Base-by-base conservation (phyloP, 148 eudicot genomes). In the Heliamphora exappendiculata region DNA sequence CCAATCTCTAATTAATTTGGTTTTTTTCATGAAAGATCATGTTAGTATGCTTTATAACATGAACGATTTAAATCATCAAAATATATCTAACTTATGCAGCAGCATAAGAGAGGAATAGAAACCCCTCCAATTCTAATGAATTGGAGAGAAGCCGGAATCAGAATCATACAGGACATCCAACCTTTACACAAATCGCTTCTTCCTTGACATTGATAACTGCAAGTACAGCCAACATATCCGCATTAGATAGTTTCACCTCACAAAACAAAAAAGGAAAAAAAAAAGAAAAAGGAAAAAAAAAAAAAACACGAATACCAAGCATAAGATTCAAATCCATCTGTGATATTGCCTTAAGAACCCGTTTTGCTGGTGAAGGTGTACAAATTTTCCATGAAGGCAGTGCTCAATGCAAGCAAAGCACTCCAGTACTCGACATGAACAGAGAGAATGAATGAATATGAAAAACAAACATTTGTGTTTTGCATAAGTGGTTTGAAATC, bases 151-250 rank as follows among this genome's bases (percentile, higher is more conserved):
- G n/a, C n/a, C n/a, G n/a, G n/a, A n/a, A n/a, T n/a, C 58, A n/a
- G 28, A 29, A 67, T 67, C 50, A 37, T 41, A 67, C 29, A 42
- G 13, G 7, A 67, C 70, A 67, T 39, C 33, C 70, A 67, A 67
- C 22, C 70, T 39, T 41, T 24, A 41, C 26, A 67, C n/a, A 29
- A 41, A 67, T 20, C 70, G n/a, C 31, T 39, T 41, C 50, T 67
- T n/a, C 8, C 50, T 9, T 41, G 50, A 67, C n/a, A 41, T 39
- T 67, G 70, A 22, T 22, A 67, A 41, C 70, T 67, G 70, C 70
- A 67, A 41, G 16, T 2, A 41, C 49, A 22, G 70, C 29, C 49
- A 67, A 41, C 9, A 41, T 67, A 41, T 20, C 26, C n/a, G 50
- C 68, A 64, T 64, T n/a, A 67, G 20, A 67, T 67, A 67, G 17